Conservation (phyloP, 345 rosid genomes). For the Camelina hispida region DNA sequence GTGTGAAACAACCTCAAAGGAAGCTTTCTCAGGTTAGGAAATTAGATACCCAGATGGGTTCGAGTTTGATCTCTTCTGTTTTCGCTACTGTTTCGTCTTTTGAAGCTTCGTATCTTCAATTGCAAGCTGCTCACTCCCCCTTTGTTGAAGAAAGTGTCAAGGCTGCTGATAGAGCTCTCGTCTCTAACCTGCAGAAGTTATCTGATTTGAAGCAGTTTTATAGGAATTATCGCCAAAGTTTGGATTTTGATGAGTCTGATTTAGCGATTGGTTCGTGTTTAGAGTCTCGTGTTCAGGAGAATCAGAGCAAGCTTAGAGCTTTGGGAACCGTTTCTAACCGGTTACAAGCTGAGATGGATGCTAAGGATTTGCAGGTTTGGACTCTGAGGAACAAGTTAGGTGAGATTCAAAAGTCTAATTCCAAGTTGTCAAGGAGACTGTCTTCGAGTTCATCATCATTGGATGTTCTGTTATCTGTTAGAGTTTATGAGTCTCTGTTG, state of each 20-base stretch:
- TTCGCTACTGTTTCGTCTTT: conserved; percentile 78
- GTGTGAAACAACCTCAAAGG: conserved; percentile 19
- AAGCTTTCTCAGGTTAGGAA: conserved; percentile 46
- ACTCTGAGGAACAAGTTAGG: conserved; percentile 64
- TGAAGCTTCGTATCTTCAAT: conserved; percentile 87
- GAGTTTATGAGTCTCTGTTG: conserved; percentile 69
- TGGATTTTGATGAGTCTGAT: conserved; percentile 50
- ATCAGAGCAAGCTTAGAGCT: conserved; percentile 91
- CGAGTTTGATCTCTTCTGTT: conserved; percentile 68
- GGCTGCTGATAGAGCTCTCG: conserved; percentile 78
- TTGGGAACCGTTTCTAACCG: conserved; percentile 71
- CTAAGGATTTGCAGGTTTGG: conserved; percentile 62
- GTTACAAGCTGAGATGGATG: conserved; percentile 82
- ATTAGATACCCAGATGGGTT: conserved; percentile 52
- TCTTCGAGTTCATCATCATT: conserved; percentile 47
- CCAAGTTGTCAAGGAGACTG: conserved; percentile 60
- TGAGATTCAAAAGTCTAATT: conserved; percentile 62
- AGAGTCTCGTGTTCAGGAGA: conserved; percentile 91
- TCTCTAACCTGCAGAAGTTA: conserved; percentile 66
- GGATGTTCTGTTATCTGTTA: conserved; percentile 65
- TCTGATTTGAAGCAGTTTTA: conserved; percentile 74
- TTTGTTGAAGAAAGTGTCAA: conserved; percentile 63
- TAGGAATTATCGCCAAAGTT: conserved; percentile 53
- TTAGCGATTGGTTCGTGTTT: conserved; percentile 71
- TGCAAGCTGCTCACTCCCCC: conserved; percentile 86